Percentiles rank a stretch among this genome's conserved stretches.
Evolutionary conservation across 1,284 basidiomycete species (phyloP).

Genomic region (Porodaedalea pini): DNA sequence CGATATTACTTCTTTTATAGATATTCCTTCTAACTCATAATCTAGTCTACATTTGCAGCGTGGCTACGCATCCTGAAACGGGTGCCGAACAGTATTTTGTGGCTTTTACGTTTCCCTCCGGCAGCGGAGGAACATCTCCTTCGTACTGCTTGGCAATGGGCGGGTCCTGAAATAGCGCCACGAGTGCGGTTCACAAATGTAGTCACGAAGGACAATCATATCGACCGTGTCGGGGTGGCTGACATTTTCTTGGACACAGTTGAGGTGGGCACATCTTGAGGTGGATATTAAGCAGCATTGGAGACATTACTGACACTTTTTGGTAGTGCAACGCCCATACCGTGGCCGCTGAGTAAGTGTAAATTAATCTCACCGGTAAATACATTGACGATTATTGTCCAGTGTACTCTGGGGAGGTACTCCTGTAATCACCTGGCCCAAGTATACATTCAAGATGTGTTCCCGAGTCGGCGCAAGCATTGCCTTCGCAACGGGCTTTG

Average conservation of each 20-base stretch:
- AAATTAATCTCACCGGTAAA: neutral
- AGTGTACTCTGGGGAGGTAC: slow-evolving; percentile 61
- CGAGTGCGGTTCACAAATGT: slow-evolving; percentile 59
- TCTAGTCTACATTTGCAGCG: slow-evolving; percentile 45
- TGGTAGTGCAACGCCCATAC: slow-evolving; percentile 60
- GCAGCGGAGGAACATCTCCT: slow-evolving; percentile 52
- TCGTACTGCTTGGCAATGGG: slow-evolving; percentile 48
- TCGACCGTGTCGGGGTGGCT: slow-evolving; percentile 50
- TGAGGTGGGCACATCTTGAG: slow-evolving; percentile 39
- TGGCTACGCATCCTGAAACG: slow-evolving; percentile 54
- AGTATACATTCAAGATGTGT: slow-evolving; percentile 56
- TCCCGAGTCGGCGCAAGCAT: slow-evolving; percentile 59
- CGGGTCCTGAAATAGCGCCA: slow-evolving; percentile 48
- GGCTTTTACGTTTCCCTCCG: slow-evolving; percentile 59
- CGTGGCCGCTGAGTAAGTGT: slow-evolving; percentile 51
- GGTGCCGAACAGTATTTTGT: slow-evolving; percentile 54
- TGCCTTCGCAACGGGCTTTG: slow-evolving; percentile 53
- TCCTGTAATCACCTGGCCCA: slow-evolving; percentile 57
- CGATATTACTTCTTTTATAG: neutral
- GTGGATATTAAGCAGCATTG: neutral
- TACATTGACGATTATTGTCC: slow-evolving; percentile 3
- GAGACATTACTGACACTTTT: no score
- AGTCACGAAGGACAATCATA: slow-evolving; percentile 50
- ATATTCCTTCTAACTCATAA: neutral
- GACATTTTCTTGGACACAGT: slow-evolving; percentile 63